Evolutionary conservation across 345 rosid genomes (phyloP).

Genomic region (Gossypium ekmanianum): DNA sequence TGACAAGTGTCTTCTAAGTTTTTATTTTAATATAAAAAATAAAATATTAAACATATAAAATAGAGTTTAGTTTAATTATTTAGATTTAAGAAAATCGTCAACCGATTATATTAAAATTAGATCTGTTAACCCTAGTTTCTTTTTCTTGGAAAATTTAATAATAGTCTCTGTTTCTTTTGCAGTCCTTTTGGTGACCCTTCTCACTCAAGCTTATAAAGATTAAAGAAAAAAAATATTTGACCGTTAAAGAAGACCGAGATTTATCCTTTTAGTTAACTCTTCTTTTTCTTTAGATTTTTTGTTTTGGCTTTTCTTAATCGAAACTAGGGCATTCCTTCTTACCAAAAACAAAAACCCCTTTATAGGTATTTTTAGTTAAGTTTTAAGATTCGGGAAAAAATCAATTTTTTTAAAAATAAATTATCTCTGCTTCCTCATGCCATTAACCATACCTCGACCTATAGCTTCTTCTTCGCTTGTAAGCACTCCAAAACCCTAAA

Average conservation of each 20-base stretch:
- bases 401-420: not conserved
- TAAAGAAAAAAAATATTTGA: not conserved
- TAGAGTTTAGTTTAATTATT: not conserved
- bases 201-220: not conserved
- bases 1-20: no score
- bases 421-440: not conserved
- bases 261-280: not conserved
- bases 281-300: not conserved
- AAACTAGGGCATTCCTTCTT: not conserved
- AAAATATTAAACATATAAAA: no score
- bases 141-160: not conserved
- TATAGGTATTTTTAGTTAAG: not conserved
- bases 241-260: conserved; percentile 11
- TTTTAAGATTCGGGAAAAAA: not conserved
- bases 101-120: no score
- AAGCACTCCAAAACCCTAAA: conserved; percentile 9
- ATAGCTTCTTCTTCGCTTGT: not conserved
- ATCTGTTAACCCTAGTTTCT: not conserved
- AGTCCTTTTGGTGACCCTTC: not conserved
- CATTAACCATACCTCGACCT: not conserved
- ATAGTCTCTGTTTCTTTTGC: not conserved
- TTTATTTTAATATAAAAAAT: no score
- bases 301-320: not conserved
- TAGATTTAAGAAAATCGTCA: no score
- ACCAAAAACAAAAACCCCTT: not conserved